Conservation (phyloP, 1,284 basidiomycete genomes). For the Sanguinoderma infundibulare region DNA sequence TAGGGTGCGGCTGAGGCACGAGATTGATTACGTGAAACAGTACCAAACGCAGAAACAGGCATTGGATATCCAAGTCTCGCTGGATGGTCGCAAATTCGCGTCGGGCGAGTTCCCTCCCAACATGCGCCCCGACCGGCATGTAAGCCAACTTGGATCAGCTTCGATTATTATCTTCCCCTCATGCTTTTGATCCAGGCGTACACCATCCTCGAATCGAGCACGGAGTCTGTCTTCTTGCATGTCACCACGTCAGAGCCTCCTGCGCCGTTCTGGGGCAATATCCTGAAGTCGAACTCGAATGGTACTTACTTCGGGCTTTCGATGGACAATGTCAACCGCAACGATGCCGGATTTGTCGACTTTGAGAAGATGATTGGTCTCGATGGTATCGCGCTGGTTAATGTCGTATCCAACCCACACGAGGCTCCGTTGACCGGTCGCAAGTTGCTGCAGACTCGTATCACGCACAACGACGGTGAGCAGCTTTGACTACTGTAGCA, state of each 20-base stretch:
- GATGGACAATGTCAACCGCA: conserved; percentile 88
- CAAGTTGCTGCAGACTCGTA: conserved; percentile 85
- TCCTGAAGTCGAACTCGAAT: conserved; percentile 98
- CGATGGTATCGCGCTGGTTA: conserved; percentile 94
- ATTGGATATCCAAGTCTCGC: conserved; percentile 87
- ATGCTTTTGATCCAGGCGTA: conserved; percentile 63
- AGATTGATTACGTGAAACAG: conserved; percentile 40
- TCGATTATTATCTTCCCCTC: conserved; percentile 2
- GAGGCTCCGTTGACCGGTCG: conserved; percentile 75
- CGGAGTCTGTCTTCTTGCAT: conserved; percentile 92
- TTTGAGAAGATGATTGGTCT: conserved; percentile 98
- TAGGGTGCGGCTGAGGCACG: too few relatives aligned
- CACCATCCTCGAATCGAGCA: conserved; percentile 94
- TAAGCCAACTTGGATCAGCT: conserved; percentile 39
- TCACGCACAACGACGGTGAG: conserved; percentile 96
- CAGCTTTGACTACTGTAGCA: neutral
- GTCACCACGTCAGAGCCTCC: conserved; percentile 87
- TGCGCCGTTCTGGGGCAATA: conserved; percentile 84
- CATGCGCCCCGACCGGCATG: conserved; percentile 88
- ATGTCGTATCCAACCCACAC: conserved; percentile 84
- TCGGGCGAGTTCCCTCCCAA: conserved; percentile 88
- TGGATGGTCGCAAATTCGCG: conserved; percentile 88
- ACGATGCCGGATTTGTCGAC: conserved; percentile 88
- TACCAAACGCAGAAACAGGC: conserved; percentile 61
- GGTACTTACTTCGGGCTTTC: conserved; percentile 95